These are phyloP conservation scores for Collariella sp. DNA, from an alignment of 495 filamentous ascomycete species.

Conservation along the genomic window DNA sequence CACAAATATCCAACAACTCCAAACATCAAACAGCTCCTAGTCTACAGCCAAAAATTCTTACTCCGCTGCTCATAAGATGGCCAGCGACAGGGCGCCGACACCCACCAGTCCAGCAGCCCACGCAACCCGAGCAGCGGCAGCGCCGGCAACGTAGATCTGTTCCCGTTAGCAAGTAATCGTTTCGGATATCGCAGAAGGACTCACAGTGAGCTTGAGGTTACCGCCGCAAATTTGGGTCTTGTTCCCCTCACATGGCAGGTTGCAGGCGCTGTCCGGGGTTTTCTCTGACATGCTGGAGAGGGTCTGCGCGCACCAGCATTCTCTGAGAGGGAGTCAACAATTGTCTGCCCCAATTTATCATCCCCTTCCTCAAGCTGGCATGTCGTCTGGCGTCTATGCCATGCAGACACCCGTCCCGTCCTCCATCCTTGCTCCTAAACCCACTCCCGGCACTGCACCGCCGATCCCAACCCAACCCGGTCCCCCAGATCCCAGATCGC, in stretches of 20 bases:
- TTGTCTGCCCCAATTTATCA: background rate
- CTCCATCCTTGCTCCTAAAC: background rate
- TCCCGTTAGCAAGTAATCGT: background rate
- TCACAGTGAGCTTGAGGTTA: conserved; percentile 31
- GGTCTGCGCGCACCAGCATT: conserved; percentile 44
- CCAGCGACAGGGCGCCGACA: background rate
- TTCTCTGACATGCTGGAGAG: conserved; percentile 27
- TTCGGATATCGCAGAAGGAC: conserved; percentile 3
- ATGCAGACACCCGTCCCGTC: background rate
- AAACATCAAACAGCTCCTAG: background rate
- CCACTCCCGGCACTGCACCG: too few relatives aligned
- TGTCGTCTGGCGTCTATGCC: background rate
- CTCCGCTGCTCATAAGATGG: background rate
- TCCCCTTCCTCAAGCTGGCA: too few relatives aligned
- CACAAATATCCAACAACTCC: background rate
- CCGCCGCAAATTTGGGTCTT: conserved; percentile 38
- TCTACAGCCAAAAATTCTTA: too few relatives aligned
- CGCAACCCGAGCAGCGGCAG: background rate
- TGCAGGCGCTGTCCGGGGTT: conserved; percentile 31
- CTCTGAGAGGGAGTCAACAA: conserved; percentile 19
- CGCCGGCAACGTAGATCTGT: conserved; percentile 14
- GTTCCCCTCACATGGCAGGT: conserved; percentile 39
- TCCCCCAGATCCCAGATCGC: too few relatives aligned
- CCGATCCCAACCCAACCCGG: background rate
- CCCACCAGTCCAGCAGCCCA: background rate